Evolutionary conservation across 805 yeast genomes (phyloP), one percentile per base, ranked within the genome.

Genomic region (Teunomyces kruisii): DNA sequence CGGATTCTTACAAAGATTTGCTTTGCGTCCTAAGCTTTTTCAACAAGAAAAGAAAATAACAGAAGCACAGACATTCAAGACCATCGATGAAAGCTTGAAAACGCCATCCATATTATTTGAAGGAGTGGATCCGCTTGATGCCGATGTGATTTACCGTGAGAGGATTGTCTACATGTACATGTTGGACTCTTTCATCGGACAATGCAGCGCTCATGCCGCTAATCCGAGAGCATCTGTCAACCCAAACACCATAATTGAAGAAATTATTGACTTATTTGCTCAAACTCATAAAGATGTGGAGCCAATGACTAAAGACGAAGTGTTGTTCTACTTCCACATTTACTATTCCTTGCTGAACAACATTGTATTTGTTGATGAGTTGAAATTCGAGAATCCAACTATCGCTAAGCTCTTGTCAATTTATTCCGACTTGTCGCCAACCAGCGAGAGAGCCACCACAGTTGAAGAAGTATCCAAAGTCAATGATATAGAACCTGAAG

Each of bases 271-370:
- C 6, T 53, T 47, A 17, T 65, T 64, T 45, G 47, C 51, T 15
- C 40, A 43, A 14, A 42, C 44, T n/a, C 49, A 62, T 46, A 59
- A 62, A 5, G 48, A 51, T 12, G 31, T 46, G 32, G 48, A 32
- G 10, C 60, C 67, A 4, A 35, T 64, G 27, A 48, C 65, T 3
- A 53, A 51, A 26, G 53, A 54, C 17, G 70, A 67, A 27, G 59
- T 68, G 5, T 53, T 59, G 43, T 47, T 46, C 13, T 51, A 51
- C 38, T 64, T 60, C 50, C 61, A 58, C 32, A 48, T 67, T 12
- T 67, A 53, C 49, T 59, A 60, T 50, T 57, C 61, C 6, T 47
- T 70, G n/a, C 57, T 58, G 48, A 62, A 65, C 46, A 57, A 54
- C 33, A 29, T 54, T 2, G 51, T 57, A 10, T 52, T 50, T 38